Evolutionary conservation across 2,329 filamentous ascomycete species (phyloP).

Genomic region (Apiospora malaysiana): DNA sequence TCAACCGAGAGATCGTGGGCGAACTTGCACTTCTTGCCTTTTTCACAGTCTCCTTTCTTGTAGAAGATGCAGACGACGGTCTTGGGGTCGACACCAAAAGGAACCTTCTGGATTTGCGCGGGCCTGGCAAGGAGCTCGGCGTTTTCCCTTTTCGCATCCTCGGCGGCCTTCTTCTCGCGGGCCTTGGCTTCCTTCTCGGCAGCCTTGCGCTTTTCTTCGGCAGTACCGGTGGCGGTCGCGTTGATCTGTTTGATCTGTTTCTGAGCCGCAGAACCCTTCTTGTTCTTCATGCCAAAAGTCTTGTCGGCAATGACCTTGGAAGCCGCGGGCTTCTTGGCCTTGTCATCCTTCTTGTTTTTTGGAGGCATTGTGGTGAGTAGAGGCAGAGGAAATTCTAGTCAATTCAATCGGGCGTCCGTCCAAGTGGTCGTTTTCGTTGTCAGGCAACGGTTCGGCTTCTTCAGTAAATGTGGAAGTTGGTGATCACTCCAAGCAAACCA

Average conservation of each 20-base stretch:
- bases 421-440: background rate
- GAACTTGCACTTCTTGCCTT: constrained; percentile 98
- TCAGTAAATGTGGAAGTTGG: background rate
- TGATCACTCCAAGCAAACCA: background rate
- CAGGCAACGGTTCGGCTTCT: background rate
- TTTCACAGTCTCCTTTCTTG: constrained; percentile 97
- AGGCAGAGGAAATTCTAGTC: background rate
- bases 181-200: constrained; percentile 72
- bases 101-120: constrained; percentile 95
- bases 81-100: constrained; percentile 97
- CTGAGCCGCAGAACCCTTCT: constrained; percentile 91
- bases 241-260: constrained; percentile 87
- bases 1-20: constrained; percentile 89
- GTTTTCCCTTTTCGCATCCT: constrained; percentile 80
- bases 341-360: constrained; percentile 62
- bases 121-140: constrained; percentile 88
- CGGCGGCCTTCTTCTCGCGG: constrained; percentile 89
- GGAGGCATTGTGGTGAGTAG: constrained; percentile 71
- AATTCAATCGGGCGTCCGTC: background rate
- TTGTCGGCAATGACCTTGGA: constrained; percentile 83
- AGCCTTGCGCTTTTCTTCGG: constrained; percentile 83
- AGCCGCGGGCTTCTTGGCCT: constrained; percentile 55
- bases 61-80: constrained; percentile 95
- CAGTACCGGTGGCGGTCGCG: constrained; percentile 76
- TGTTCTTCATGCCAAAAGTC: constrained; percentile 99